These are phyloP conservation scores for Pseudonitzschia pungens DNA, from an alignment of 108 stramenopile genomes.

Conservation along the genomic window DNA sequence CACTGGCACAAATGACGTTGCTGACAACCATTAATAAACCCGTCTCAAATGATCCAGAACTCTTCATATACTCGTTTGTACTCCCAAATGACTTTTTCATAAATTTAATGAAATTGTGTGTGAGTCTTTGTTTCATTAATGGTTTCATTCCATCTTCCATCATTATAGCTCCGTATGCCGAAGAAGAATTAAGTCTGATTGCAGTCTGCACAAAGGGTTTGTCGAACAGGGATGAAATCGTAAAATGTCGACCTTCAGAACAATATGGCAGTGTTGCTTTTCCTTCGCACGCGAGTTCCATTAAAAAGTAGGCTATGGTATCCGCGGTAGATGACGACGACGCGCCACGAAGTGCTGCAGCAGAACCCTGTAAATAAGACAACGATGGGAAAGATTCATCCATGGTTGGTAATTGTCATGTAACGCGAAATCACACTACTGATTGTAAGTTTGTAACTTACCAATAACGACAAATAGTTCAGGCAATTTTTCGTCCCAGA, in stretches of 20 bases:
- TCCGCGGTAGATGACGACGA: conserved; percentile 48
- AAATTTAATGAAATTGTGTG: conserved; percentile 28
- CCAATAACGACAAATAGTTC: conserved; percentile 24
- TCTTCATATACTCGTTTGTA: not conserved
- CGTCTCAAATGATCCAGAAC: not conserved
- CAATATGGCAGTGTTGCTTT: conserved; percentile 25
- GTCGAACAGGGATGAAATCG: conserved; percentile 17
- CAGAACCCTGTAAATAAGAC: conserved; percentile 26
- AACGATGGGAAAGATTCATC: not conserved
- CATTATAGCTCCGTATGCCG: conserved; percentile 45
- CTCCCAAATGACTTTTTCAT: conserved; percentile 18
- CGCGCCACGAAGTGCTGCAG: conserved; percentile 64
- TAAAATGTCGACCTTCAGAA: not conserved
- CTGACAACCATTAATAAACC: conserved; percentile 29
- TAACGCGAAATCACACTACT: not conserved
- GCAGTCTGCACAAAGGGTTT: not conserved
- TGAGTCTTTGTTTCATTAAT: conserved; percentile 46
- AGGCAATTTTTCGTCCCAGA: conserved; percentile 9
- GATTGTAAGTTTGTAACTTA: conserved; percentile 12
- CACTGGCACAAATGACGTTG: conserved; percentile 39
- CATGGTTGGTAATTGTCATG: not conserved
- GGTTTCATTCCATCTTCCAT: conserved; percentile 22
- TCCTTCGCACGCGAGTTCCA: conserved; percentile 58
- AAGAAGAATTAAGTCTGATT: conserved; percentile 18
- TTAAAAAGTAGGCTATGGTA: conserved; percentile 53